Evolutionary conservation across 2,329 filamentous ascomycete genomes (phyloP).

Genomic region (Monilinia vaccinii-corymbosi): DNA sequence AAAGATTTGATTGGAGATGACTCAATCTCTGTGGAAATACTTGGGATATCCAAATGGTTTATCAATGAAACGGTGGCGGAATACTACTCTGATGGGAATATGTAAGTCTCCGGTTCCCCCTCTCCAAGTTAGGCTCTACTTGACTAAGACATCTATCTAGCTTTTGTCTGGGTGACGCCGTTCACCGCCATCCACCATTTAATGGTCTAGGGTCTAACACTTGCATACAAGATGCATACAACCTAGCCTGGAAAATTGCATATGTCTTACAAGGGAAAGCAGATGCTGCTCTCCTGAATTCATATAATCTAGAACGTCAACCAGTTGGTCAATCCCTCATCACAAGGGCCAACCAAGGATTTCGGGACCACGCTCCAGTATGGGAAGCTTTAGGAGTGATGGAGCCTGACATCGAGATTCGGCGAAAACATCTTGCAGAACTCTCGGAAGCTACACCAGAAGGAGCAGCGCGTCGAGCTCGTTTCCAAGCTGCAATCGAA

Average conservation of each 20-base stretch:
- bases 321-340: slow-evolving; percentile 35
- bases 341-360: slow-evolving; percentile 45
- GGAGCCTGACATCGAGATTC: slow-evolving; percentile 14
- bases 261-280: slow-evolving; percentile 37
- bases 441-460: slow-evolving; percentile 9
- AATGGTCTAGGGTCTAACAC: slow-evolving; percentile 51
- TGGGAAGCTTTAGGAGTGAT: slow-evolving; percentile 39
- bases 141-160: slow-evolving; percentile 9
- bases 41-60: slow-evolving; percentile 48
- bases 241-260: slow-evolving; percentile 47
- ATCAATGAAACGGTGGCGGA: slow-evolving; percentile 55
- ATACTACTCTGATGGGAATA: slow-evolving; percentile 34
- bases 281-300: slow-evolving; percentile 32
- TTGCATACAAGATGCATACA: slow-evolving; percentile 48
- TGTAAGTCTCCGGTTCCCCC: slow-evolving; percentile 14
- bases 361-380: slow-evolving; percentile 37
- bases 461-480: slow-evolving; percentile 12
- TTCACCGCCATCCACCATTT: slow-evolving; percentile 48
- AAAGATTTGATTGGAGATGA: slow-evolving; percentile 47
- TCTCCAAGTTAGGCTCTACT: background rate
- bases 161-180: slow-evolving; percentile 45
- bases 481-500: background rate
- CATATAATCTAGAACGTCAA: slow-evolving; percentile 39
- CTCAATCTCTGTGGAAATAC: slow-evolving; percentile 39
- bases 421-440: slow-evolving; percentile 12